A percentile compares a stretch with the other conserved stretches of the same genome.
Conservation (phyloP, 176 grass and related monocot species). For the maize (Zea mays) region DNA sequence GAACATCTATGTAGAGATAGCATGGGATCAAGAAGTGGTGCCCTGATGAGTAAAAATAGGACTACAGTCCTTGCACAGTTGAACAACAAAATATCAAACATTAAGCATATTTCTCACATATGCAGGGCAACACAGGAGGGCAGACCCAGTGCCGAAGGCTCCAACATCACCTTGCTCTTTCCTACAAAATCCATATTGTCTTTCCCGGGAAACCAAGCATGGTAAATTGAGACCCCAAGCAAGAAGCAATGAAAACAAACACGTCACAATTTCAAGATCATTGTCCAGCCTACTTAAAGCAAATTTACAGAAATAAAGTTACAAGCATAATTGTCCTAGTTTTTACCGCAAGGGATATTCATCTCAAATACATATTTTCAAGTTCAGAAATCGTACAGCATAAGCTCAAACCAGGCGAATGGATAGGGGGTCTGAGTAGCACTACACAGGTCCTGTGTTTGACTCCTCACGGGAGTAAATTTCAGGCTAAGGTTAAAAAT, state of each 20-base stretch:
- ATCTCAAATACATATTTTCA: not conserved
- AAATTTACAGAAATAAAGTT: not conserved
- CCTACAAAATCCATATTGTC: not conserved
- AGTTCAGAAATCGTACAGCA: not conserved
- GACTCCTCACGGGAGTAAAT: too few relatives aligned
- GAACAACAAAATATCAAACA: not conserved
- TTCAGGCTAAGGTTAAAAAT: too few relatives aligned
- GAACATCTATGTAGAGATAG: not conserved
- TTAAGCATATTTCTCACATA: too few relatives aligned
- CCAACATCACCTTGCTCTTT: not conserved
- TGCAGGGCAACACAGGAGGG: too few relatives aligned
- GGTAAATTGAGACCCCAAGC: not conserved
- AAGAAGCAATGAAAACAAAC: not conserved
- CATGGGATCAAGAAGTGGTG: not conserved
- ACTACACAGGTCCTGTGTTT: too few relatives aligned
- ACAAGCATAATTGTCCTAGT: not conserved
- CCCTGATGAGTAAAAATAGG: not conserved
- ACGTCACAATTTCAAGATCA: not conserved
- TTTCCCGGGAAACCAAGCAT: not conserved
- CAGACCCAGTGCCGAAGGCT: too few relatives aligned
- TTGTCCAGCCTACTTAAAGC: not conserved
- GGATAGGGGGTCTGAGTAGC: too few relatives aligned
- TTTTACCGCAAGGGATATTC: not conserved
- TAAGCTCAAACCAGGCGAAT: too few relatives aligned
- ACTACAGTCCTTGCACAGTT: not conserved